These are phyloP conservation scores for Pholiota adiposa DNA, from an alignment of 1,284 basidiomycete species.

Conservation along the genomic window DNA sequence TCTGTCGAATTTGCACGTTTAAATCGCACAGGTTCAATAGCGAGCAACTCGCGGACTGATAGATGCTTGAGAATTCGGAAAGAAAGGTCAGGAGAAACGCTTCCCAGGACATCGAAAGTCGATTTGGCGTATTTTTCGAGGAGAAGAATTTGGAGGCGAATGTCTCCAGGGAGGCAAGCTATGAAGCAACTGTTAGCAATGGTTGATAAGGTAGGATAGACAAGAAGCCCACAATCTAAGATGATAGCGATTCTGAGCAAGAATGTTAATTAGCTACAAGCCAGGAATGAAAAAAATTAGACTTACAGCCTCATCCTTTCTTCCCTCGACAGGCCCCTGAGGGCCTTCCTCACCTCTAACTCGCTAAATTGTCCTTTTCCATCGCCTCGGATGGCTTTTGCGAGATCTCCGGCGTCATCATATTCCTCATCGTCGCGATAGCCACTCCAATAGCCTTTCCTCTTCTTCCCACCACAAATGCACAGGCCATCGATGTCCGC, in stretches of 20 bases:
- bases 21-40: slow-evolving; percentile 55
- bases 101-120: slow-evolving; percentile 81
- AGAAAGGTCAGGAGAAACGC: slow-evolving; percentile 69
- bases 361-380: slow-evolving; percentile 66
- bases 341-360: slow-evolving; percentile 63
- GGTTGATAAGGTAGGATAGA: slow-evolving; percentile 1
- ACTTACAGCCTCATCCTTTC: slow-evolving; percentile 75
- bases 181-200: not conserved
- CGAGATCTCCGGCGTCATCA: slow-evolving; percentile 45
- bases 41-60: slow-evolving; percentile 67
- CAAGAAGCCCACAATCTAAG: slow-evolving; percentile 51
- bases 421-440: slow-evolving; percentile 51
- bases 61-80: slow-evolving; percentile 71
- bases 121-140: slow-evolving; percentile 82
- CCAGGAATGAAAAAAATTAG: slow-evolving; percentile 1
- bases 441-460: slow-evolving; percentile 66
- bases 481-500: slow-evolving; percentile 50
- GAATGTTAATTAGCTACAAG: slow-evolving; percentile 3
- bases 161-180: slow-evolving; percentile 79
- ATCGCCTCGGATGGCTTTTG: slow-evolving; percentile 53
- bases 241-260: slow-evolving; percentile 57
- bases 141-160: slow-evolving; percentile 75
- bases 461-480: slow-evolving; percentile 61
- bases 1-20: slow-evolving; percentile 2
- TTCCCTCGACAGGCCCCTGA: slow-evolving; percentile 64